phyloP scores from a whole-genome alignment of 306 rosid genomes.

The Vigna radiata region DNA sequence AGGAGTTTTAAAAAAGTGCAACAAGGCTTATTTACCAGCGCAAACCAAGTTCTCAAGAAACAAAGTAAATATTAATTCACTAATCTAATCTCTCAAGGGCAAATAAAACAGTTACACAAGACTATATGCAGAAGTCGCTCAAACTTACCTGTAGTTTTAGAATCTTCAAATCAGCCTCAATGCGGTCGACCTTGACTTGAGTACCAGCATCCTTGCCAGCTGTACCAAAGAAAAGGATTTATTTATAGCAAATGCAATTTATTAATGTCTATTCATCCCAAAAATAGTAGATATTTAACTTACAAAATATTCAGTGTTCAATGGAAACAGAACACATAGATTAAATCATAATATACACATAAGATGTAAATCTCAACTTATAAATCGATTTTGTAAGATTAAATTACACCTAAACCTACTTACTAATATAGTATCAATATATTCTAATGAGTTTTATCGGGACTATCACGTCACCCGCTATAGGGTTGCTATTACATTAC shows the following conservation, averaged over 20 bases:
- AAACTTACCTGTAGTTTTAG: conserved; percentile 78
- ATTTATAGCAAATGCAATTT: conserved; percentile 36
- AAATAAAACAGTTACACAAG: conserved; percentile 14
- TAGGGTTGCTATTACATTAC: too few species aligned
- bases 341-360: too few species aligned
- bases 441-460: too few species aligned
- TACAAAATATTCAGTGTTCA: too few species aligned
- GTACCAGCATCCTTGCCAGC: conserved; percentile 67
- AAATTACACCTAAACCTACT: too few species aligned
- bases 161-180: conserved; percentile 93
- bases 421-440: too few species aligned
- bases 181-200: conserved; percentile 75
- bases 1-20: conserved; percentile 5
- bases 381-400: too few species aligned
- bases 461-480: too few species aligned
- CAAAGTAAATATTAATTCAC: conserved; percentile 10
- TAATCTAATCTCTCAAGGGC: background rate
- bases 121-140: conserved; percentile 9
- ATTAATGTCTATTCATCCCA: background rate
- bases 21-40: conserved; percentile 28
- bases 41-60: conserved; percentile 28
- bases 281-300: background rate
- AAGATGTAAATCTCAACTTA: too few species aligned
- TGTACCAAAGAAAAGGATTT: conserved; percentile 35
- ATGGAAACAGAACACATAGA: too few species aligned